Evolutionary conservation across 1,139 yeast species (phyloP).

Genomic region (Yamadazyma aaseri): DNA sequence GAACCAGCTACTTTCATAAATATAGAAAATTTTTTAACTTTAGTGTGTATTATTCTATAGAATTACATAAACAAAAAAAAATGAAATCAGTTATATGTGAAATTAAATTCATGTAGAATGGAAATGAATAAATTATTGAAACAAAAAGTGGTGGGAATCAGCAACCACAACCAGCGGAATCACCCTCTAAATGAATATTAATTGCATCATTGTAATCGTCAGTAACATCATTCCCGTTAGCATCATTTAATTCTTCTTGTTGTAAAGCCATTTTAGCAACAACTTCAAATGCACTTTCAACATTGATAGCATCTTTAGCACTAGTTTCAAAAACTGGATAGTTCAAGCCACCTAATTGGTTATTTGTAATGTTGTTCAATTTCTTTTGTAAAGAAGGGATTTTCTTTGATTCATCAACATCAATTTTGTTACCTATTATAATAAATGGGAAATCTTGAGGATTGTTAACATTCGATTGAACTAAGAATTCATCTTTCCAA

Average conservation of each 20-base stretch:
- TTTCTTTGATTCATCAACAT: constrained; percentile 88
- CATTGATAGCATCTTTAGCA: constrained; percentile 92
- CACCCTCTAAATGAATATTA: constrained; percentile 87
- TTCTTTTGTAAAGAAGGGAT: constrained; percentile 74
- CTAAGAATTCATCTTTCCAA: constrained; percentile 94
- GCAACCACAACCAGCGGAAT: constrained; percentile 75
- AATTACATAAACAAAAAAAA: neutral
- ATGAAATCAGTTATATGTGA: neutral
- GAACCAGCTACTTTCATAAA: neutral
- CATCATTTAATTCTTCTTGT: constrained; percentile 86
- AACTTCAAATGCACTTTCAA: constrained; percentile 93
- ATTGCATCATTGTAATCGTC: constrained; percentile 93
- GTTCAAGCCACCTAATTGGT: constrained; percentile 70
- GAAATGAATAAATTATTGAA: neutral
- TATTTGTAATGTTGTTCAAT: constrained; percentile 80
- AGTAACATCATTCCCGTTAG: constrained; percentile 70
- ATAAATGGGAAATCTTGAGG: constrained; percentile 97
- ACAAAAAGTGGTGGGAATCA: too few relatives aligned
- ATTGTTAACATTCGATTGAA: constrained; percentile 89
- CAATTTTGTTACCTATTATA: constrained; percentile 91
- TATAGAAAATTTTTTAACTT: neutral
- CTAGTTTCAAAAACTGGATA: constrained; percentile 92
- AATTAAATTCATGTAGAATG: neutral
- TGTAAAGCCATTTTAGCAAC: constrained; percentile 93
- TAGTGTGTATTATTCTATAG: constrained; percentile 4